phyloP scores from a whole-genome alignment of 179 eudicot species.

The Carnegiea gigantea region DNA sequence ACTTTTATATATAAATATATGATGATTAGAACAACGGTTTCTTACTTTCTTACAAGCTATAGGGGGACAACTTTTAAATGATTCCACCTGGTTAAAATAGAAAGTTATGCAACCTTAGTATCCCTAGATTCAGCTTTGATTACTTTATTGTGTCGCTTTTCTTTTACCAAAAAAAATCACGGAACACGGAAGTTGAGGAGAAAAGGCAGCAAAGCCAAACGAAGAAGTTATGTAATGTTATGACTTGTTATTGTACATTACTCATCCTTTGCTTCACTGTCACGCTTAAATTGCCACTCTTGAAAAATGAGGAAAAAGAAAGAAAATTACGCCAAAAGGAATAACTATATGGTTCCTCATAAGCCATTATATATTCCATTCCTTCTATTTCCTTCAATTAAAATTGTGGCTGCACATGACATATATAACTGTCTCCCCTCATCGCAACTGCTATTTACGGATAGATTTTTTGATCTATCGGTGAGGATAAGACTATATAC shows the following conservation, averaged over 20 bases:
- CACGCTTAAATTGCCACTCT: conserved; percentile 1
- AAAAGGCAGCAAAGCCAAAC: background rate
- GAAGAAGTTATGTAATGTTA: background rate
- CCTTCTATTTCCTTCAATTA: background rate
- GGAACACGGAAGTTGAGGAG: background rate
- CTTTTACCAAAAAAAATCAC: background rate
- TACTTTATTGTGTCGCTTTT: background rate
- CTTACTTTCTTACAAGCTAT: too few relatives aligned
- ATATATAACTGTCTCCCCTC: background rate
- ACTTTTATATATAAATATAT: too few relatives aligned
- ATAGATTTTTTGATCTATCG: background rate
- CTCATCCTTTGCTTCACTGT: conserved; percentile 16
- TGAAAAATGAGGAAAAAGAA: background rate
- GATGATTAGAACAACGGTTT: too few relatives aligned
- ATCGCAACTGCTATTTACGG: background rate
- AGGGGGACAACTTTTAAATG: too few relatives aligned
- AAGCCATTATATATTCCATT: conserved; percentile 14
- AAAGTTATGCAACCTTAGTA: too few relatives aligned
- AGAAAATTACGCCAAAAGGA: background rate
- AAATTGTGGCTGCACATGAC: background rate
- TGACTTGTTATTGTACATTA: conserved; percentile 14
- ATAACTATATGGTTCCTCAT: conserved; percentile 10
- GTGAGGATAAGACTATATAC: background rate
- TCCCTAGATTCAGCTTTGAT: too few relatives aligned
- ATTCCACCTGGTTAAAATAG: too few relatives aligned